These are phyloP conservation scores for Agaricus bisporus DNA, from an alignment of 768 basidiomycete species.

Conservation along the genomic window DNA sequence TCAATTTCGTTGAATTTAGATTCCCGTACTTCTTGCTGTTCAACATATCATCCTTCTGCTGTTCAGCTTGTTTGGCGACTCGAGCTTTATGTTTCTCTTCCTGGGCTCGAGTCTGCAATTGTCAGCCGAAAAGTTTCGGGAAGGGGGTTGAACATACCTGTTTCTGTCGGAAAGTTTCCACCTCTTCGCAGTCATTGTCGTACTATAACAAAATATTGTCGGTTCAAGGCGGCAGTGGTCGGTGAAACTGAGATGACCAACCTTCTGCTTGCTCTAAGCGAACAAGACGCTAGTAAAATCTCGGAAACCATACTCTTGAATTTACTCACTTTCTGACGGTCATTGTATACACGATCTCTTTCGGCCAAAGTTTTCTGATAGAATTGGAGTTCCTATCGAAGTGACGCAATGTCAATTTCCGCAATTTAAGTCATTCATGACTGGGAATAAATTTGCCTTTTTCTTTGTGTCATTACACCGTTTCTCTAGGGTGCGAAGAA, in stretches of 20 bases:
- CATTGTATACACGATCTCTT: slow-evolving; percentile 59
- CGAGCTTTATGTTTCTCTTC: slow-evolving; percentile 78
- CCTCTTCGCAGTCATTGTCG: slow-evolving; percentile 70
- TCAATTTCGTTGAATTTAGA: not conserved
- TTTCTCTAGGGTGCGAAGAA: slow-evolving; percentile 52
- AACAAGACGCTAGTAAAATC: not conserved
- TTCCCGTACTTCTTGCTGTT: slow-evolving; percentile 69
- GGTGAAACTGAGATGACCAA: slow-evolving; percentile 16
- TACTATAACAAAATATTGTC: slow-evolving; percentile 44
- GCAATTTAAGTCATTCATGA: not conserved
- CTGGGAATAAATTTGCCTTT: slow-evolving; percentile 38
- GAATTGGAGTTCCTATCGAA: slow-evolving; percentile 54
- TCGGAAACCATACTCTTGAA: not conserved
- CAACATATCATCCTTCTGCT: slow-evolving; percentile 71
- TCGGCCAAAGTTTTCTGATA: slow-evolving; percentile 68
- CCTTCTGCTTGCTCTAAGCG: slow-evolving; percentile 59
- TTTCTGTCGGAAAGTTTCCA: slow-evolving; percentile 71
- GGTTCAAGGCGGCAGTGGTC: slow-evolving; percentile 5
- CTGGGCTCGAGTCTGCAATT: slow-evolving; percentile 48
- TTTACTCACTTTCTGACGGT: slow-evolving; percentile 58
- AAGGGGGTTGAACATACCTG: slow-evolving; percentile 41
- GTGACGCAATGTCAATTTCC: not conserved
- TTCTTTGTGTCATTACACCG: slow-evolving; percentile 62
- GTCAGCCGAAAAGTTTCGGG: slow-evolving; percentile 4
- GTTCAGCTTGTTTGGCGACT: slow-evolving; percentile 66